phyloP scores from a whole-genome alignment of 805 yeast genomes.

The Vanderwaltozyma tropicalis region DNA sequence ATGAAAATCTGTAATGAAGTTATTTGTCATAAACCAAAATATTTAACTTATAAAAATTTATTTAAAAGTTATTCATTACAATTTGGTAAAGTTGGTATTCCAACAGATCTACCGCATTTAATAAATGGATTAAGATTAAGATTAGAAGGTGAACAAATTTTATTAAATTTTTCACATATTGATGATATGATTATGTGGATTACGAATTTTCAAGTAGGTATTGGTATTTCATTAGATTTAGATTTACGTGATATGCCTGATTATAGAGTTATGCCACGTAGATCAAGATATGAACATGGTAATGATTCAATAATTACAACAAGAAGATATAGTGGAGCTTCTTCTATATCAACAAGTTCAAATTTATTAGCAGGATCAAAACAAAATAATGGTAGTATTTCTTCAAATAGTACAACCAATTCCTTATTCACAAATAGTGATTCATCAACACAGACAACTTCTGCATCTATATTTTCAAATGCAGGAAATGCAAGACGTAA shows the following conservation, averaged over 20 bases:
- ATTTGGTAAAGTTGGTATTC: conserved; percentile 74
- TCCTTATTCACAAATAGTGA: background rate
- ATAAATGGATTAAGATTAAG: conserved; percentile 63
- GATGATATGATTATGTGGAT: conserved; percentile 74
- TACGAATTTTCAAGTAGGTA: conserved; percentile 58
- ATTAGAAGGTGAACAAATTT: conserved; percentile 72
- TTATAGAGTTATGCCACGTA: conserved; percentile 71
- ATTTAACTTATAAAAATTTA: conserved; percentile 30
- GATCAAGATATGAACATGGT: conserved; percentile 36
- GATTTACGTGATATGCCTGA: conserved; percentile 61
- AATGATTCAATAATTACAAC: background rate
- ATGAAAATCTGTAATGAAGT: conserved; percentile 16
- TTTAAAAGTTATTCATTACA: conserved; percentile 71
- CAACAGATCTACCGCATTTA: conserved; percentile 70
- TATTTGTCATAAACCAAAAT: conserved; percentile 12
- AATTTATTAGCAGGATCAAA: background rate
- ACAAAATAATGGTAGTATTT: background rate
- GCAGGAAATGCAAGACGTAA: background rate
- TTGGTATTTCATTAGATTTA: conserved; percentile 70
- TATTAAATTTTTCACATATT: conserved; percentile 52
- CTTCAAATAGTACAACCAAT: background rate
- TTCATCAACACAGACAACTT: background rate
- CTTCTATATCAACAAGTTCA: background rate
- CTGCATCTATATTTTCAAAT: background rate
- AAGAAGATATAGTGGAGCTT: background rate